Percentiles rank a stretch among this genome's conserved stretches.
Conservation (phyloP, 2,329 filamentous ascomycete genomes). For the Aspergillus sp. region DNA sequence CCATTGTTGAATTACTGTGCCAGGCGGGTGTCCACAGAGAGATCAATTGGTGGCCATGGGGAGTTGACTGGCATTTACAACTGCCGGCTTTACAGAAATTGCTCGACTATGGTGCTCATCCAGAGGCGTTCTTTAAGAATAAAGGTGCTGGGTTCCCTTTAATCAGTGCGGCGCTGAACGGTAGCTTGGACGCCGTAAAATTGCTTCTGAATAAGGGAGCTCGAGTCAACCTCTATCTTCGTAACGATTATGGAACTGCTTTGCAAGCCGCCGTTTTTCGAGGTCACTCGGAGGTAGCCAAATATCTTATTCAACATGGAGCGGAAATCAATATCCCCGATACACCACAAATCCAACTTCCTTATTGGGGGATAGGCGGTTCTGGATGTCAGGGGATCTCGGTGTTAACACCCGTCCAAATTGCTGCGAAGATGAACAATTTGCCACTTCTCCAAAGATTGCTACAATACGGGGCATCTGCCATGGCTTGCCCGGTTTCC, state of each 20-base stretch:
- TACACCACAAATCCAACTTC: neutral
- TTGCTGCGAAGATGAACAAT: neutral
- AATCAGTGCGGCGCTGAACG: neutral
- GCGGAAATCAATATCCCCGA: neutral
- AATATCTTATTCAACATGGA: neutral
- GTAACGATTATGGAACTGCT: neutral
- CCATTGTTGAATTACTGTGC: neutral
- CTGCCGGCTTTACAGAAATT: neutral
- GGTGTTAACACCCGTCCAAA: neutral
- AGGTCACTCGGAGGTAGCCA: neutral
- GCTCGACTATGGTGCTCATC: neutral
- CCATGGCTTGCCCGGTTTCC: neutral
- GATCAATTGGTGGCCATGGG: neutral
- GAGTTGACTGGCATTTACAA: neutral
- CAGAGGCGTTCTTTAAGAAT: neutral
- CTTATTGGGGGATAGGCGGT: neutral
- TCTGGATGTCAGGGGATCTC: neutral
- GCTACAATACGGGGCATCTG: neutral
- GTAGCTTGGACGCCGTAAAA: neutral
- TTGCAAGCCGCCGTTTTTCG: neutral
- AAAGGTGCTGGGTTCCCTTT: neutral
- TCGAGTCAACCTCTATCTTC: neutral
- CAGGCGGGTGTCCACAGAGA: neutral
- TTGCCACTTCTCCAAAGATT: neutral
- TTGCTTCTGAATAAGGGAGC: neutral